Conservation (phyloP, 2,329 filamentous ascomycete genomes). For the Aspergillus eucalypticola region DNA sequence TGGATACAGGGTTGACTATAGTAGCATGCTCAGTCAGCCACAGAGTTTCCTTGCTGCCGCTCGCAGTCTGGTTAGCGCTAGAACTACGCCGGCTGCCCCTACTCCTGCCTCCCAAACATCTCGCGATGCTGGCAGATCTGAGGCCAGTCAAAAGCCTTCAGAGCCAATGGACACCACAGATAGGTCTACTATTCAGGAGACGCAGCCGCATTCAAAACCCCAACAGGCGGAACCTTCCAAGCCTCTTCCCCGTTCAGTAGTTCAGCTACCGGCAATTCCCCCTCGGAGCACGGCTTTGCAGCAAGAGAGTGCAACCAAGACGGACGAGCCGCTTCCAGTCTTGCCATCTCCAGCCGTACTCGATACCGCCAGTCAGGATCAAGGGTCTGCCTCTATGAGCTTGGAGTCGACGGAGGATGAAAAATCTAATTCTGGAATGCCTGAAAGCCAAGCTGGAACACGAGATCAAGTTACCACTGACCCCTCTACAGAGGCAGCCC, state of each 20-base stretch:
- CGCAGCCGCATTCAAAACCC: not conserved
- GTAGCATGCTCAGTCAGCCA: conserved; percentile 17
- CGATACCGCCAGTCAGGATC: not conserved
- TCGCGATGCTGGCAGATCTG: conserved; percentile 8
- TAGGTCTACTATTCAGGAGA: not conserved
- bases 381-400: not conserved
- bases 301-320: not conserved
- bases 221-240: not conserved
- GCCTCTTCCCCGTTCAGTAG: not conserved
- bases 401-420: not conserved
- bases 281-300: not conserved
- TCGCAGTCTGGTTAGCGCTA: conserved; percentile 12
- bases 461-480: not conserved
- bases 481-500: not conserved
- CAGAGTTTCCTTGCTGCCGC: conserved; percentile 20
- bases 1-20: conserved; percentile 10
- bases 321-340: not conserved
- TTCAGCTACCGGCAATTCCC: not conserved
- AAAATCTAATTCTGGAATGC: not conserved
- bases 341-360: not conserved
- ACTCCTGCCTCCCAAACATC: not conserved
- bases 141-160: not conserved
- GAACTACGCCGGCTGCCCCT: not conserved
- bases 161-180: not conserved
- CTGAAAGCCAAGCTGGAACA: not conserved